Evolutionary conservation across 768 basidiomycete species (phyloP).

Genomic region (Suillus paluster): DNA sequence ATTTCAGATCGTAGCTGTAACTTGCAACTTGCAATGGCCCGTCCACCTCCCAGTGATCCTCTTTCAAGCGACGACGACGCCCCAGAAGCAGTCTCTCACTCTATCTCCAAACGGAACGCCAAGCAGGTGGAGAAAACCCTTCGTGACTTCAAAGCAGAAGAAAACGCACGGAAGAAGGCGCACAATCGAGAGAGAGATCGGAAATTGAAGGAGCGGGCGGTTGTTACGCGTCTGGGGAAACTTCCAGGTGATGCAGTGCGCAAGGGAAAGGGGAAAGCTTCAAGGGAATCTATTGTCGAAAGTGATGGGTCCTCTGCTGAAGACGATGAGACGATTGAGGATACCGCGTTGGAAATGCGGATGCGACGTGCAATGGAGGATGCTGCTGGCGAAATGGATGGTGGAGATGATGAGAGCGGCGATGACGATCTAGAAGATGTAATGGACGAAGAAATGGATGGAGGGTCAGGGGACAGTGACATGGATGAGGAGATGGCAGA

Average conservation of each 20-base stretch:
- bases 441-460: conserved; percentile 14
- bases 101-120: conserved; percentile 46
- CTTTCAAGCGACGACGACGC: conserved; percentile 45
- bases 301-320: conserved; percentile 28
- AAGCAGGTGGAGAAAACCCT: conserved; percentile 43
- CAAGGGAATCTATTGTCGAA: conserved; percentile 31
- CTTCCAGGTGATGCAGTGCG: conserved; percentile 16
- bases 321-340: conserved; percentile 15
- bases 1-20: too few species aligned
- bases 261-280: conserved; percentile 21
- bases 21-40: background rate
- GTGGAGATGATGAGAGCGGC: conserved; percentile 25
- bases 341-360: conserved; percentile 20
- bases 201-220: conserved; percentile 53
- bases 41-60: background rate
- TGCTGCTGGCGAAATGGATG: conserved; percentile 26
- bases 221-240: conserved; percentile 21
- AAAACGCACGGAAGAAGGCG: conserved; percentile 46
- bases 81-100: conserved; percentile 56
- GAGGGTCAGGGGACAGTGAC: conserved; percentile 22
- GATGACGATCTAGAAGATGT: conserved; percentile 17
- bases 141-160: conserved; percentile 39
- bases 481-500: conserved; percentile 18
- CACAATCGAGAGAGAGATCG: conserved; percentile 53
- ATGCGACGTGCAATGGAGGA: conserved; percentile 35